Evolutionary conservation across 139 green algal species (phyloP), one percentile per base, ranked within the genome.

Genomic region (Diplosphaera chodatii): DNA sequence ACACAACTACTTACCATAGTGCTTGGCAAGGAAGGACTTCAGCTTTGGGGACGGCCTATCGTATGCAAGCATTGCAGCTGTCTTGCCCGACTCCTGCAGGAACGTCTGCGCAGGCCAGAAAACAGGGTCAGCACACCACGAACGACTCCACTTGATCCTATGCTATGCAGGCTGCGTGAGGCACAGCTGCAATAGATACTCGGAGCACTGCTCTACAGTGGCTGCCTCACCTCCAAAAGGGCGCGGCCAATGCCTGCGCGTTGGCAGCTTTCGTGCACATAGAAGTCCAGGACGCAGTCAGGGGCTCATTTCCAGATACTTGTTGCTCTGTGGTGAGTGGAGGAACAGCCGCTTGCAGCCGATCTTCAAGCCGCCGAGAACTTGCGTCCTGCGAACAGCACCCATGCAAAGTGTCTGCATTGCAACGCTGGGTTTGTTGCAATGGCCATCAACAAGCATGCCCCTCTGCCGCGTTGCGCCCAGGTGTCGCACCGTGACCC

Each of bases 261-360:
- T 74, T 96, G 90, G 28, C 66, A 85, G n/a, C 63, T 77, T 74
- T 93, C 86, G 74, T 92, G 85, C 28, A 96, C 89, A 71, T 91
- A 96, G 59, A 96, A 94, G 71, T 96, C 90, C 67, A 96, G 72
- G 22, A 94, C 84, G 72, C 86, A 92, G 23, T 80, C 37, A n/a
- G 16, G 89, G 85, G 63, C 87, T 68, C 15, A 87, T 75, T 76
- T 93, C 84, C 1, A 32, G 67, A 23, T 87, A 76, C 3, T 73
- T 64, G 1, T 75, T 78, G 0, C 73, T 70, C 3, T 73, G 68
- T 76, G 80, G 74, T 40, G 68, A 71, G 16, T 77, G 73, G 1
- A 91, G 73, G 70, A 87, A 90, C 13, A 95, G 78, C 32, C 81
- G 78, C 75, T 95, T 93, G 22, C 22, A 74, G 18, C 88, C 89